Evolutionary conservation across 306 rosid species (phyloP).

Genomic region (Dalbergia oliveri): DNA sequence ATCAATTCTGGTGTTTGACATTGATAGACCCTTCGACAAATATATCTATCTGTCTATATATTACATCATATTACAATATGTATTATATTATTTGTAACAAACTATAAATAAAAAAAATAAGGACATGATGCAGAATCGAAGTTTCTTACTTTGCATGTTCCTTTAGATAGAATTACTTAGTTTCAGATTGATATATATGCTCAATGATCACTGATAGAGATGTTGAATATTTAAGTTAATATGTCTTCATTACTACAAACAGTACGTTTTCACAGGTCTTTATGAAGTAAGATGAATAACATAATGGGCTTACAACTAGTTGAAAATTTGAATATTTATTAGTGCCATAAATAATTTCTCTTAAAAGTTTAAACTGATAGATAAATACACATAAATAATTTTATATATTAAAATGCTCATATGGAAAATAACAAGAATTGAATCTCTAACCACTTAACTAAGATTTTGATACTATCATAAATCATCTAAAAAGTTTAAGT

Average conservation of each 20-base stretch:
- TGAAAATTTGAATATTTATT: background rate
- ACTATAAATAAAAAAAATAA: background rate
- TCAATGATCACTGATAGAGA: background rate
- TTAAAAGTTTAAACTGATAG: no score
- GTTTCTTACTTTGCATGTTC: background rate
- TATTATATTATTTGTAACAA: background rate
- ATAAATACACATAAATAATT: no score
- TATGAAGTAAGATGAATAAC: background rate
- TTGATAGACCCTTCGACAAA: constrained; percentile 22
- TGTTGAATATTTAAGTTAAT: background rate
- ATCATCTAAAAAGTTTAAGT: no score
- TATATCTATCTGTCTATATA: background rate
- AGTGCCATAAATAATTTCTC: no score
- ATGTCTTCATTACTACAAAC: background rate
- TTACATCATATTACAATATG: background rate
- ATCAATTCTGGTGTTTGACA: constrained; percentile 42
- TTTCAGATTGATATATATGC: background rate
- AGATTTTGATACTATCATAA: no score
- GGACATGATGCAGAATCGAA: background rate
- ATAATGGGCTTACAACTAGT: constrained; percentile 1
- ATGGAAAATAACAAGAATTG: no score
- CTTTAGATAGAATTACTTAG: background rate
- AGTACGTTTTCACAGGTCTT: background rate
- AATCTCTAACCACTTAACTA: no score
- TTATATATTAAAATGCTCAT: no score